Evolutionary conservation across 805 yeast genomes (phyloP).

Genomic region (Schwanniomyces polymorphus): DNA sequence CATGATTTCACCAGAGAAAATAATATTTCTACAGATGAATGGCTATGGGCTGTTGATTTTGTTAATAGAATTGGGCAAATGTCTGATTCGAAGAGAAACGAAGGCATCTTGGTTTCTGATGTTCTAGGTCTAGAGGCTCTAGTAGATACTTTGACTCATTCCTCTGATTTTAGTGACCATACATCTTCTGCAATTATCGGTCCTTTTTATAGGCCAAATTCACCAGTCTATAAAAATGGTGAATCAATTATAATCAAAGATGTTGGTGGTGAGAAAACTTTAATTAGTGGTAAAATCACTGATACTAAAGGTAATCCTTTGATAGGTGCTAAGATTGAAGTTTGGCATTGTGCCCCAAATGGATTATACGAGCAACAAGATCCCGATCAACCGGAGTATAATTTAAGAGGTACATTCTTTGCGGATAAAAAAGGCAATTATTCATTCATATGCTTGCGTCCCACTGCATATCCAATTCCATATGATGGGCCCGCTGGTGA

Average conservation of each 20-base stretch:
- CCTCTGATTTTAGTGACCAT: conserved; percentile 13
- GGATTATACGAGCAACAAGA: conserved; percentile 38
- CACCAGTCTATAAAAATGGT: conserved; percentile 26
- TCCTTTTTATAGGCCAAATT: conserved; percentile 32
- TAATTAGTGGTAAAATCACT: conserved; percentile 22
- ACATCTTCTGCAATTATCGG: conserved; percentile 33
- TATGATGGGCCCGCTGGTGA: conserved; percentile 40
- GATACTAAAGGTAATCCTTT: conserved; percentile 27
- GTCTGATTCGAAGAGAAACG: conserved; percentile 27
- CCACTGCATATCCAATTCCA: conserved; percentile 37
- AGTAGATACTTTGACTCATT: conserved; percentile 30
- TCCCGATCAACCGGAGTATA: conserved; percentile 33
- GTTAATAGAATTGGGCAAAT: conserved; percentile 32
- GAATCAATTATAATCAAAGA: conserved; percentile 29
- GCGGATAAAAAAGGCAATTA: conserved; percentile 18
- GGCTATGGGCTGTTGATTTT: conserved; percentile 30
- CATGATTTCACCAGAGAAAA: conserved; percentile 37
- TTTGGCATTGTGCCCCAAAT: conserved; percentile 38
- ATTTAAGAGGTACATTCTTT: conserved; percentile 29
- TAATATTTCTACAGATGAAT: conserved; percentile 32
- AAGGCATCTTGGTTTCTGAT: conserved; percentile 33
- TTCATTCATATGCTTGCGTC: conserved; percentile 25
- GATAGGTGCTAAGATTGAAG: conserved; percentile 26
- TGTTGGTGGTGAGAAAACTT: conserved; percentile 29
- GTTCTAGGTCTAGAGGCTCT: conserved; percentile 31